Evolutionary conservation across 1,284 basidiomycete genomes (phyloP).

Genomic region (Cutaneotrichosporon curvatum): DNA sequence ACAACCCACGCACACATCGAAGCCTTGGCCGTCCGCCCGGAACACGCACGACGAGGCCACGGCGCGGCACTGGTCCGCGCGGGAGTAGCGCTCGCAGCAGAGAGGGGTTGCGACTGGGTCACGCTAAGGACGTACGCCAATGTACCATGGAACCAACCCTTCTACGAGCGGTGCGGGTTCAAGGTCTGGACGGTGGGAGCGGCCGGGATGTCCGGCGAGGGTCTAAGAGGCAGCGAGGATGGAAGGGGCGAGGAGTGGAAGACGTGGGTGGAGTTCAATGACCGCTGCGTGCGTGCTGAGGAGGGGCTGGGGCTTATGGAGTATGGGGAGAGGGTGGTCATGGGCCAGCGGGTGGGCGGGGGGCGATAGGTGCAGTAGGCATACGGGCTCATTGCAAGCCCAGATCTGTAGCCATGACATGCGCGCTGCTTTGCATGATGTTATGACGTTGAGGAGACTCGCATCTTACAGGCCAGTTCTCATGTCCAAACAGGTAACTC

Average conservation of each 20-base stretch:
- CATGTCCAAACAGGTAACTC: too few species aligned
- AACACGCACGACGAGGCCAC: background rate
- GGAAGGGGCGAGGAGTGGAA: background rate
- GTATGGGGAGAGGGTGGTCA: background rate
- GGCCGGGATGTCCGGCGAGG: too few species aligned
- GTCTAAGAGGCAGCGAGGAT: too few species aligned
- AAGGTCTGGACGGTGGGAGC: too few species aligned
- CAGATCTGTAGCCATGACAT: too few species aligned
- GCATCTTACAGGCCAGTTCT: too few species aligned
- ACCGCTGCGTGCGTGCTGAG: background rate
- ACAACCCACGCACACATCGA: background rate
- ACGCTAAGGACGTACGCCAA: conserved; percentile 2
- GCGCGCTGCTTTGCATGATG: too few species aligned
- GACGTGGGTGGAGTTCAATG: background rate
- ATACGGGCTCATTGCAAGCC: too few species aligned
- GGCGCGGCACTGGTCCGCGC: background rate
- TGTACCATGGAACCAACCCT: conserved; percentile 3
- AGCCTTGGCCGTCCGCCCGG: background rate
- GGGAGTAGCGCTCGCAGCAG: background rate
- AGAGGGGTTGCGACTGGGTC: background rate
- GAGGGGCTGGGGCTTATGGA: background rate
- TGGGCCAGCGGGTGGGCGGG: background rate
- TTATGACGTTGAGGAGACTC: too few species aligned
- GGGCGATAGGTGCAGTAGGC: too few species aligned
- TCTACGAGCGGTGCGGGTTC: conserved; percentile 3